Conservation (phyloP, 306 rosid genomes). For the Fagus crenata region DNA sequence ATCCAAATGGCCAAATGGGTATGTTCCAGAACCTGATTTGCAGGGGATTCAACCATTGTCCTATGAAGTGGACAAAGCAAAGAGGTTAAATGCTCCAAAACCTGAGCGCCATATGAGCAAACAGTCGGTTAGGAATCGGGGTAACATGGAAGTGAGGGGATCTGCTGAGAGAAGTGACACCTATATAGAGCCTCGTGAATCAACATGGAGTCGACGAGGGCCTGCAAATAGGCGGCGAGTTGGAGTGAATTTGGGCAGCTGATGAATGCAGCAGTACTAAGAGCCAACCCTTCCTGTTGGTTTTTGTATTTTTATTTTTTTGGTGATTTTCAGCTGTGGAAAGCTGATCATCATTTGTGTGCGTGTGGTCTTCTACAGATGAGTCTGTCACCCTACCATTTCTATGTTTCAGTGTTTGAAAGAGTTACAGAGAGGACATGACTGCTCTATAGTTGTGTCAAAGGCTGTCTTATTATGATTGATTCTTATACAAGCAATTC, state of each 20-base stretch:
- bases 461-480: too few species aligned
- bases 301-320: not conserved
- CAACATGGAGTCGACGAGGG: conserved; percentile 39
- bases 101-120: conserved; percentile 37
- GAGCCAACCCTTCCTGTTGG: not conserved
- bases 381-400: conserved; percentile 9
- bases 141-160: conserved; percentile 46
- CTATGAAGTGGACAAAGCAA: conserved; percentile 48
- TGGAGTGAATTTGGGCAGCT: conserved; percentile 38
- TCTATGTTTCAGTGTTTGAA: conserved; percentile 11
- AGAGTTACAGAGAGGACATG: conserved; percentile 1
- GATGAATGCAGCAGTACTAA: conserved; percentile 27
- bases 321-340: not conserved
- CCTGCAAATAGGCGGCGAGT: conserved; percentile 46
- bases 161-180: conserved; percentile 43
- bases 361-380: conserved; percentile 1
- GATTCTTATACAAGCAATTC: too few species aligned
- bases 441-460: too few species aligned
- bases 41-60: conserved; percentile 71
- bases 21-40: conserved; percentile 71
- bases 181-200: conserved; percentile 44
- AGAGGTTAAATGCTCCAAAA: conserved; percentile 37
- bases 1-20: conserved; percentile 56
- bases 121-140: conserved; percentile 49
- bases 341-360: too few species aligned